Evolutionary conservation across 2,329 filamentous ascomycete genomes (phyloP).

Genomic region (Camillea tinctor): DNA sequence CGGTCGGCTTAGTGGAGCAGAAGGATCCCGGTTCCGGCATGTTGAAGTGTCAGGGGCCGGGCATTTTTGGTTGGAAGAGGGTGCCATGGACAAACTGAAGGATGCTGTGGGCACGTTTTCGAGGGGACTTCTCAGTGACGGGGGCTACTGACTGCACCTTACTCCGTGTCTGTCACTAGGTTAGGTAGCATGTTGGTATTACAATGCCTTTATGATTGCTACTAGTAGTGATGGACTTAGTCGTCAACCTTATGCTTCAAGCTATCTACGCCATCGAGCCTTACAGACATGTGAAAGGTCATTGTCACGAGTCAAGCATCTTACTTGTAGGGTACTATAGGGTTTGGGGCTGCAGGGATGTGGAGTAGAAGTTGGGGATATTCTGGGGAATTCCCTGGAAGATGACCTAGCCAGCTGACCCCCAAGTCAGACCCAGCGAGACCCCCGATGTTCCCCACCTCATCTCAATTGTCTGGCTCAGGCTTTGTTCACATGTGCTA

Average conservation of each 20-base stretch:
- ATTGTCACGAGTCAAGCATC: neutral
- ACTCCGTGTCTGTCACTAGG: no score
- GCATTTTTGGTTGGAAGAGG: slow-evolving; percentile 63
- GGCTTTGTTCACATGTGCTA: slow-evolving; percentile 14
- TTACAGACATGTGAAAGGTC: neutral
- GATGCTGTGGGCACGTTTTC: neutral
- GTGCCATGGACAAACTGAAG: slow-evolving; percentile 37
- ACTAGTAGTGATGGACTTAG: no score
- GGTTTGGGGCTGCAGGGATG: no score
- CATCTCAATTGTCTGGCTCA: slow-evolving; percentile 7
- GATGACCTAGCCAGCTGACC: neutral
- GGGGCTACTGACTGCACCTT: no score
- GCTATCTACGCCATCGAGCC: neutral
- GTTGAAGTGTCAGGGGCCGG: slow-evolving; percentile 53
- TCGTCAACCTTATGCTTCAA: neutral
- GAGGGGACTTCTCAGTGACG: neutral
- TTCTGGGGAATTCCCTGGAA: neutral
- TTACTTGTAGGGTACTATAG: no score
- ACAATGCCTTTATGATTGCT: no score
- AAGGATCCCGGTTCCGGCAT: slow-evolving; percentile 45
- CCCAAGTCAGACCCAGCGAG: neutral
- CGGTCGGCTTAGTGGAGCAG: slow-evolving; percentile 44
- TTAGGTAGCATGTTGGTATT: no score
- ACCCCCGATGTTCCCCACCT: slow-evolving; percentile 11
- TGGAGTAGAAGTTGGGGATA: neutral